Base-by-base conservation (phyloP, 805 yeast genomes). In the Hemisphaericaspora nanyangensis region DNA sequence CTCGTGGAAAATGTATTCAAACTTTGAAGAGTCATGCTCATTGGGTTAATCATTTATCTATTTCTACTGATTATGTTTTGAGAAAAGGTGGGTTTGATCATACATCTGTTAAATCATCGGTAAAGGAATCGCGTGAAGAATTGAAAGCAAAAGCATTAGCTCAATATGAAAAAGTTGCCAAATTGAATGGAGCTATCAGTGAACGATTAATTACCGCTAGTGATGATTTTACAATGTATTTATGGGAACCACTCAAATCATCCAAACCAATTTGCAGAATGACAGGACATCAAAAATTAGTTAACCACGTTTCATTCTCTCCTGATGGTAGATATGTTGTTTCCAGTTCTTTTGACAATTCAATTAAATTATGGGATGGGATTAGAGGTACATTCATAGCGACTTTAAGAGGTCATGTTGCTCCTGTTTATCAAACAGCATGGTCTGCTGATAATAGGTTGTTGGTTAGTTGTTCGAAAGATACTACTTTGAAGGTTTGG, bases 261-360 rank as follows among this genome's bases (percentile, higher is more conserved):
- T 70, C 74, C 28, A 93, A 90, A 58, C 99, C 99, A 1, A 60
- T 93, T 6, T 81, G 89, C 40, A 77, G 99, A 55, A 85, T 93
- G 93, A 89, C 96, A 1, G 99, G 99, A 19, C 99, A 93, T 62
- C 99, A 93, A 58, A 93, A 93, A 62, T 71, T 91, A 20, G 98
- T 93, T 16, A 93, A 93, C 55, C 97, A 91, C 59, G 99, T 93
- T 10, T 80, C 88, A 11, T 93, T 91, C 55, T 85, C 96, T 3
- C 99, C 99, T 3, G 97, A 93, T 60, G 98, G 97, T 8, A 76
- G 96, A 45, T 75, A 77, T 49, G 76, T 93, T 35, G 95, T 91
- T 0, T 85, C 96, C 4, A 90, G 95, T 3, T 89, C 97, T 0
- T 93, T 93, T 56, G 99, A 93, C 60, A 93, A 93, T 60, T 87